Evolutionary conservation across 768 basidiomycete species (phyloP), one percentile per base, ranked within the genome.

Genomic region (Tulasnella sp.): DNA sequence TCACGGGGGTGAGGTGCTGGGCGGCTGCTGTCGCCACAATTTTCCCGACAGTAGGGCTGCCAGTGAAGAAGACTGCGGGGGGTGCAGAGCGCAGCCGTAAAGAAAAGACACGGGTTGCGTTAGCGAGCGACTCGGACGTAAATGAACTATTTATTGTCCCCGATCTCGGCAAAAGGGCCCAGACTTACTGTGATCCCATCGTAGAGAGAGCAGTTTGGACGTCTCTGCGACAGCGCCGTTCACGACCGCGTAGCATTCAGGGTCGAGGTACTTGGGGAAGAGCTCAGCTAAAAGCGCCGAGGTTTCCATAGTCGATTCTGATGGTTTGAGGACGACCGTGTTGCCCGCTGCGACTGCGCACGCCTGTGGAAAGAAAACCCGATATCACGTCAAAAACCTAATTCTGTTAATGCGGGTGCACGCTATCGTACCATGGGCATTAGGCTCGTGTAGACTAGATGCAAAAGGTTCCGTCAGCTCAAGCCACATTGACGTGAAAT

Each of bases 341-440:
- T 92, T 92, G 9, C 96, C 96, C 3, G 94, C 93, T 0, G 94
- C 92, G 54, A 97, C 89, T 0, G 95, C 95, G 9, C 64, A 69
- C 14, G 34, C 64, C 64, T 69, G 37, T 50, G 34, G 34, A 75
- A 5, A 37, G 14, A n/a, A 37, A 74, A n/a, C 58, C 31, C 46
- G 16, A 64, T 5, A 48, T 75, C 41, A 73, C 28, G 41, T 74
- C n/a, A 75, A 42, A 75, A 75, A 40, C 40, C 14, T 75, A 22
- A 37, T 44, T 42, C 40, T 28, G 40, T 14, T 16, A 44, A 28
- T 9, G 40, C 40, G 74, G 7, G 37, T 74, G 22, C 44, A 22
- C 24, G 40, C 40, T 12, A 24, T 20, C 8, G 37, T 42, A 75
- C 74, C 74, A 48, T 48, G 46, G 74, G 74, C 41, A 75, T 75